Evolutionary conservation across 129 eudicot species (phyloP), one percentile per base, ranked within the genome.

Genomic region (Mikania micrantha): DNA sequence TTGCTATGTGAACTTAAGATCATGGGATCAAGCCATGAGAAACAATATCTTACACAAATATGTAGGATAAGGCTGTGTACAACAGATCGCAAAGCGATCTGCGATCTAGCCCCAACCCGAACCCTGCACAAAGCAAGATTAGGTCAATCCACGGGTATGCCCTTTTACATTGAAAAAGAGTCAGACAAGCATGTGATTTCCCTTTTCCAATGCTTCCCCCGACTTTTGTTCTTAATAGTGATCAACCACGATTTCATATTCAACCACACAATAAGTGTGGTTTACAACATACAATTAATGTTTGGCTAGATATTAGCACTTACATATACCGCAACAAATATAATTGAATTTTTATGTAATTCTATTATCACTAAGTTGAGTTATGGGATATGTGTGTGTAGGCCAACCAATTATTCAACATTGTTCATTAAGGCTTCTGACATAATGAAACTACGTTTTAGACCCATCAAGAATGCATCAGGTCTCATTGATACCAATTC

Each of bases 351-450:
- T 6, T 61, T 21, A 35, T 61, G 31, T 38, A 21, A 35, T 19
- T 32, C 67, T 62, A 19, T 38, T 39, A 21, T 25, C 5, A 19
- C 45, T 21, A 36, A 20, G 49, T 8, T 59, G 4, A 38, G 10
- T 34, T 10, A 21, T 34, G 24, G n/a, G 39, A 11, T 35, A 19
- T 38, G 17, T 19, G 11, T 22, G 10, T 34, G 47, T 17, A 17
- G n/a, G 9, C 9, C 17, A 42, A 17, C 48, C 48, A 42, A 7
- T 9, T 15, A 63, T 19, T 32, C 7, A 12, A 67, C 78, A 24
- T 59, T 85, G 85, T 77, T 88, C 59, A 87, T 75, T 41, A 81
- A 83, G 31, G 78, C 77, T 52, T 79, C 45, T 20, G 17, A 40
- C 48, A 42, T 42, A 42, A 12, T 42, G 48, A 42, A 42, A 15